Conservation (phyloP, 805 yeast species). For the Brettanomyces custersianus region DNA sequence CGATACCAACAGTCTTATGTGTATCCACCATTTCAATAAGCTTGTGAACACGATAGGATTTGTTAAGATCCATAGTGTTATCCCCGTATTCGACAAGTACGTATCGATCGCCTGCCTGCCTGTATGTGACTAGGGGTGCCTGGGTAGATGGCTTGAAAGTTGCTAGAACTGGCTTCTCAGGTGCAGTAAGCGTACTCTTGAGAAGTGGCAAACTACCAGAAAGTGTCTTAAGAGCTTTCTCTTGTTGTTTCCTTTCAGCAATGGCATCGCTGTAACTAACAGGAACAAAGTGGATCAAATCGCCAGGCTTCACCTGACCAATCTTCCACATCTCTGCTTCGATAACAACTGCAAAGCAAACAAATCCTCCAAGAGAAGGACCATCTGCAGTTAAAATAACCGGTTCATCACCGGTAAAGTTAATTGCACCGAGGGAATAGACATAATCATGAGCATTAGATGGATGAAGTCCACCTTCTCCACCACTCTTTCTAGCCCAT, state of each 20-base stretch:
- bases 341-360: conserved; percentile 91
- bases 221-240: conserved; percentile 38
- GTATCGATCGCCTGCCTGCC: conserved; percentile 97
- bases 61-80: conserved; percentile 73
- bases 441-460: conserved; percentile 98
- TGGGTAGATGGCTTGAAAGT: conserved; percentile 35
- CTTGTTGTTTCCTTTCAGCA: conserved; percentile 52
- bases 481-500: conserved; percentile 97
- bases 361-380: conserved; percentile 95
- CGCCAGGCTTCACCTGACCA: conserved; percentile 97
- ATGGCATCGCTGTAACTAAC: conserved; percentile 62
- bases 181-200: conserved; percentile 28
- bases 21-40: conserved; percentile 64
- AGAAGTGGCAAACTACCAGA: conserved; percentile 29
- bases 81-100: conserved; percentile 90
- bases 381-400: conserved; percentile 96
- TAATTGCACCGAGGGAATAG: conserved; percentile 91
- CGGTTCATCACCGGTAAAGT: conserved; percentile 98
- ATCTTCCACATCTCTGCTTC: conserved; percentile 98
- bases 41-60: conserved; percentile 77
- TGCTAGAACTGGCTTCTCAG: conserved; percentile 65
- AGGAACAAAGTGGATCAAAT: conserved; percentile 71
- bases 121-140: conserved; percentile 69
- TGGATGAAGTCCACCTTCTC: conserved; percentile 97
- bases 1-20: conserved; percentile 65